A percentile compares a stretch with the other conserved stretches of the same genome.
These are phyloP conservation scores for Penicillium malachiteum DNA, from an alignment of 495 filamentous ascomycete genomes.

Conservation along the genomic window DNA sequence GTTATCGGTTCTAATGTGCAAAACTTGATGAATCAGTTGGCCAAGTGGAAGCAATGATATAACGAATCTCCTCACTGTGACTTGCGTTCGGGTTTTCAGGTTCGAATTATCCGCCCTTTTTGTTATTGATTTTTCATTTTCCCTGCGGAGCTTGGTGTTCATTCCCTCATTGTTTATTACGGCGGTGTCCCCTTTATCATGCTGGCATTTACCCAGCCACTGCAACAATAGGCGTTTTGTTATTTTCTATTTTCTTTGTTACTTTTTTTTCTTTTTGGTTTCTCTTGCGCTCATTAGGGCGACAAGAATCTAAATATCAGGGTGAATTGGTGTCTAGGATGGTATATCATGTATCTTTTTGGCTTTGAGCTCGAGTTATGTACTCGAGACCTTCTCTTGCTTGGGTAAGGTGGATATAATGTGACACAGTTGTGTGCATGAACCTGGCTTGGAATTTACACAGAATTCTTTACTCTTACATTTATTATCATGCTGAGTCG, in stretches of 20 bases:
- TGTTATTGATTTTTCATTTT: conserved; percentile 5
- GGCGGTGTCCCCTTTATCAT: conserved; percentile 2
- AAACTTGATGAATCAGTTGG: conserved; percentile 61
- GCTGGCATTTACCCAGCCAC: conserved; percentile 17
- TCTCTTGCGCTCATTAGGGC: background rate
- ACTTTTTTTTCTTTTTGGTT: background rate
- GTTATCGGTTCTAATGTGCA: conserved; percentile 49
- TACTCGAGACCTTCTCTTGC: conserved; percentile 3
- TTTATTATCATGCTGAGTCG: background rate
- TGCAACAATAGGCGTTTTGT: conserved; percentile 24
- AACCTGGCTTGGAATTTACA: background rate
- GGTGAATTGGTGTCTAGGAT: conserved; percentile 14
- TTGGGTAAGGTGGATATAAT: conserved; percentile 20
- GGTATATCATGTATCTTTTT: conserved; percentile 16
- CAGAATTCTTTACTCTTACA: background rate
- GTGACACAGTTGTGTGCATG: conserved; percentile 1
- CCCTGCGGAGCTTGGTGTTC: conserved; percentile 20
- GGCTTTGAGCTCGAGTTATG: background rate
- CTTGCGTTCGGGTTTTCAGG: conserved; percentile 1
- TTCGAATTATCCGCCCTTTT: conserved; percentile 8
- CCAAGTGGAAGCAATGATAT: conserved; percentile 59
- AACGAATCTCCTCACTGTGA: conserved; percentile 27
- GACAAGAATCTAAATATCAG: conserved; percentile 24
- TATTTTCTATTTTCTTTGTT: background rate
- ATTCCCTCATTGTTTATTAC: conserved; percentile 8